Evolutionary conservation across 1,284 basidiomycete genomes (phyloP).

Genomic region (Coriolopsis trogii): DNA sequence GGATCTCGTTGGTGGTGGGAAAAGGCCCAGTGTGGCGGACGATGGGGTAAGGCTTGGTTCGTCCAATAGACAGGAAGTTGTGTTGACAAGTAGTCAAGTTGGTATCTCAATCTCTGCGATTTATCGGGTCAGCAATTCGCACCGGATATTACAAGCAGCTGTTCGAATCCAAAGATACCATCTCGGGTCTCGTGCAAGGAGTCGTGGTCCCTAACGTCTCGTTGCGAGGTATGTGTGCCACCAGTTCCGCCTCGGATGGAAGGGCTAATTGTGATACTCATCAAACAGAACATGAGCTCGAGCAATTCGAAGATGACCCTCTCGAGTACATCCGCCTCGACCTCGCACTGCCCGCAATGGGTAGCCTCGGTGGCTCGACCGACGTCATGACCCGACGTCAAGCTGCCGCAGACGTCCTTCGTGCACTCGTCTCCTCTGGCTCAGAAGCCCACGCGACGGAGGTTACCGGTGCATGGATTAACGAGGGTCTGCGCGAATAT

Average conservation of each 20-base stretch:
- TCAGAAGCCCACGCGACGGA: conserved; percentile 85
- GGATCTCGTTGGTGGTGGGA: conserved; percentile 82
- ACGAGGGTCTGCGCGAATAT: conserved; percentile 69
- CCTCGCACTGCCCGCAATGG: conserved; percentile 67
- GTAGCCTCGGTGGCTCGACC: conserved; percentile 38
- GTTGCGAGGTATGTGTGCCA: conserved; percentile 54
- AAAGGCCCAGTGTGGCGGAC: conserved; percentile 71
- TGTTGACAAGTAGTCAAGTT: conserved; percentile 50
- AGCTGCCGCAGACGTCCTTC: conserved; percentile 91
- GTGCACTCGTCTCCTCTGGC: conserved; percentile 80
- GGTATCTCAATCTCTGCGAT: conserved; percentile 91
- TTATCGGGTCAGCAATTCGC: conserved; percentile 93
- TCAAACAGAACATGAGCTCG: conserved; percentile 88
- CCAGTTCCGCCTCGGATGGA: neutral
- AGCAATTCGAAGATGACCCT: conserved; percentile 97
- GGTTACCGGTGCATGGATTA: conserved; percentile 86
- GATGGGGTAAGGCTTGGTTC: conserved; percentile 80
- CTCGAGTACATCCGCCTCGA: conserved; percentile 94
- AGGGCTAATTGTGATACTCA: no score
- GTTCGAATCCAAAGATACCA: conserved; percentile 77
- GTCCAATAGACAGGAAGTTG: neutral
- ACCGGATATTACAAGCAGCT: conserved; percentile 75
- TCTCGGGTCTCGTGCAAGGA: conserved; percentile 84
- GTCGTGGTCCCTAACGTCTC: conserved; percentile 94
- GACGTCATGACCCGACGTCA: conserved; percentile 83